phyloP scores from a whole-genome alignment of 768 basidiomycete species.

The Rhizopogon sp. region DNA sequence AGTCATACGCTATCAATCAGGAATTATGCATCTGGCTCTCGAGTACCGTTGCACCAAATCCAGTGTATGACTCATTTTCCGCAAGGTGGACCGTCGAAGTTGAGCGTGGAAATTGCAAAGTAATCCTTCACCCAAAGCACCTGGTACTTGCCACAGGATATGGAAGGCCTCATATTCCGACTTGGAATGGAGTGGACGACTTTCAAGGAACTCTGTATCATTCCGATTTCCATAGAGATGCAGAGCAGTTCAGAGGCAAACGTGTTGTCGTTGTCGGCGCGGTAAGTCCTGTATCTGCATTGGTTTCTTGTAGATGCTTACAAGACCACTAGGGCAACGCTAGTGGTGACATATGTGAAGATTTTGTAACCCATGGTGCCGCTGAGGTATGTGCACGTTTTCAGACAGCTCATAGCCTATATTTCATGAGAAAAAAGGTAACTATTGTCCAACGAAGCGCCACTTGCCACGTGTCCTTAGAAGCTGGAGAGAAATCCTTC shows the following conservation, averaged over 20 bases:
- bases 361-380: background rate
- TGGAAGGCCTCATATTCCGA: background rate
- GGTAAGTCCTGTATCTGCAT: background rate
- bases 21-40: slow-evolving; percentile 58
- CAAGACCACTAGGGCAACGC: background rate
- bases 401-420: no score
- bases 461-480: no score
- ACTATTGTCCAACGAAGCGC: background rate
- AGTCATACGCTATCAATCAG: slow-evolving; percentile 46
- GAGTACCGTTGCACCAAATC: slow-evolving; percentile 26
- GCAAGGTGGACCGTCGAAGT: background rate
- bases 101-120: background rate
- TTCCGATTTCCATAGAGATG: slow-evolving; percentile 41
- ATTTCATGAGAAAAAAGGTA: background rate
- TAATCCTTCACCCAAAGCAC: background rate
- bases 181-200: slow-evolving; percentile 27
- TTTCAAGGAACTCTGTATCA: slow-evolving; percentile 50
- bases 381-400: background rate
- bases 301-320: background rate
- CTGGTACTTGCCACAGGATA: background rate
- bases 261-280: slow-evolving; percentile 53
- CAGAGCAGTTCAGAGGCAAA: slow-evolving; percentile 45
- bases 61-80: background rate
- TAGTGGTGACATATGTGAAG: background rate
- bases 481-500: no score